phyloP scores from a whole-genome alignment of 768 basidiomycete species.

The Amanita phalloides region DNA sequence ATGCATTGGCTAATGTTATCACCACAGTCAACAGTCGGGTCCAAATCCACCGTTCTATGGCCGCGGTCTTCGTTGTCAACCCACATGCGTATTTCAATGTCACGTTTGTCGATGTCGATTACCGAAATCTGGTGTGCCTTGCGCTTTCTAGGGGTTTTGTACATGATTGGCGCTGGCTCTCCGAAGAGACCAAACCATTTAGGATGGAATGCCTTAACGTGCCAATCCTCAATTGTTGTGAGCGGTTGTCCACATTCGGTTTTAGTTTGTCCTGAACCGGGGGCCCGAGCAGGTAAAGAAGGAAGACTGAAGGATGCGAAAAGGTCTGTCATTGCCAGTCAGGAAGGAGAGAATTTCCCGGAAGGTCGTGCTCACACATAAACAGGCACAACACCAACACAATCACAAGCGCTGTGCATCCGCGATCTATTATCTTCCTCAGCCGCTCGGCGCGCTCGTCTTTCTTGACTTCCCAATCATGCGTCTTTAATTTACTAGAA shows the following conservation, averaged over 20 bases:
- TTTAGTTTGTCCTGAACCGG: not conserved
- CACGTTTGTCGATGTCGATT: constrained; percentile 5
- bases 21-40: constrained; percentile 2
- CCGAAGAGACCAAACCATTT: constrained; percentile 3
- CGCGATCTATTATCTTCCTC: not conserved
- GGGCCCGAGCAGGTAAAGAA: not conserved
- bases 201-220: not conserved
- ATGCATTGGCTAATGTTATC: not conserved
- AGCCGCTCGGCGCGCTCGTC: not conserved
- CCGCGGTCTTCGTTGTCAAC: constrained; percentile 3
- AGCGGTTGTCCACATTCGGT: not conserved
- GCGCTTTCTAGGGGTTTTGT: not conserved
- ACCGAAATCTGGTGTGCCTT: constrained; percentile 1
- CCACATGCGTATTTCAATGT: constrained; percentile 2
- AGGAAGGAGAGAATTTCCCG: not conserved
- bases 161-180: not conserved
- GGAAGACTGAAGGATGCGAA: not conserved
- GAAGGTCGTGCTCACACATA: not conserved
- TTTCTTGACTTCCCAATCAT: not conserved
- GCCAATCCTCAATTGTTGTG: not conserved
- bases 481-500: not conserved
- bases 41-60: not conserved
- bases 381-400: not conserved
- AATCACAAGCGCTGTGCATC: not conserved
- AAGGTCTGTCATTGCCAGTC: not conserved